phyloP scores from a whole-genome alignment of 495 filamentous ascomycete genomes.

The Venustampulla echinocandica region DNA sequence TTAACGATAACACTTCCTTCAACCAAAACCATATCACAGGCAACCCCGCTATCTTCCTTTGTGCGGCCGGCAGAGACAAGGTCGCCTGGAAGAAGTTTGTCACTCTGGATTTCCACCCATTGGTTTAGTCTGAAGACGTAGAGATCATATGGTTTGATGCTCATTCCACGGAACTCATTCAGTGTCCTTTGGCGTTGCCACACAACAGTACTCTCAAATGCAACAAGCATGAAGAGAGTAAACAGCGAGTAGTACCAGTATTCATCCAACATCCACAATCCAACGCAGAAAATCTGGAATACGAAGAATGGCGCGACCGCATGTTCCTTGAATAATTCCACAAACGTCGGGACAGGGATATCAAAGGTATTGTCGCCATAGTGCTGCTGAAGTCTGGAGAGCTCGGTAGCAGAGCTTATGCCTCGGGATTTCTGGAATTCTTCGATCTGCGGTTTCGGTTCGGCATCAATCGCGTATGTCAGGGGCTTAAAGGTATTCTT shows the following conservation, averaged over 20 bases:
- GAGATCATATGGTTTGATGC: slow-evolving; percentile 93
- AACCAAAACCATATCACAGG: slow-evolving; percentile 92
- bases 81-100: slow-evolving; percentile 93
- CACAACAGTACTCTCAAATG: slow-evolving; percentile 96
- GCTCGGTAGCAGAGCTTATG: slow-evolving; percentile 58
- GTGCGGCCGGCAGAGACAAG: slow-evolving; percentile 89
- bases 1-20: slow-evolving; percentile 97
- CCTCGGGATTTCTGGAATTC: slow-evolving; percentile 73
- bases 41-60: slow-evolving; percentile 94
- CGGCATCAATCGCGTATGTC: slow-evolving; percentile 73
- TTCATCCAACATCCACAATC: slow-evolving; percentile 97
- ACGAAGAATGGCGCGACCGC: slow-evolving; percentile 99
- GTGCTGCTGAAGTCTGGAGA: slow-evolving; percentile 73
- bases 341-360: slow-evolving; percentile 91
- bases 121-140: slow-evolving; percentile 78
- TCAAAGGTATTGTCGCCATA: slow-evolving; percentile 97
- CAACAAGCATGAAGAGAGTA: slow-evolving; percentile 94
- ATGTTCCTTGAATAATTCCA: slow-evolving; percentile 95
- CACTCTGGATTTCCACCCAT: slow-evolving; percentile 85
- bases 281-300: slow-evolving; percentile 98
- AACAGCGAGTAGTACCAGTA: slow-evolving; percentile 99
- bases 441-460: slow-evolving; percentile 67
- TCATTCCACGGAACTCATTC: slow-evolving; percentile 97
- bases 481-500: slow-evolving; percentile 67
- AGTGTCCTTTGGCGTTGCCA: slow-evolving; percentile 98